Conservation (phyloP, 2,329 filamentous ascomycete genomes). For the Madurella fahalii region DNA sequence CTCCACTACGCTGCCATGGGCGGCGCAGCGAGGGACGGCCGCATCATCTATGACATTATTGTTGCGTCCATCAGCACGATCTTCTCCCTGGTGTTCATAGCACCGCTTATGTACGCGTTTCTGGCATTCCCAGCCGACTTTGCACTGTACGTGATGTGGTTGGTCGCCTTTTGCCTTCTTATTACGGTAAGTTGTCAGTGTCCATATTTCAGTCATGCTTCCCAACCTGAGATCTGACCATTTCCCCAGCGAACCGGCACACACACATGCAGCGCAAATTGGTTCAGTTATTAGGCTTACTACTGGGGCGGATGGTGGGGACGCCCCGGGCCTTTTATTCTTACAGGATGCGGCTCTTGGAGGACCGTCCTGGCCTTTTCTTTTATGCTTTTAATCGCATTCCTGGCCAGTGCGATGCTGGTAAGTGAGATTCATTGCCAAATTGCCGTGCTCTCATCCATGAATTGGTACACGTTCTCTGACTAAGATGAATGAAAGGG, state of each 20-base stretch:
- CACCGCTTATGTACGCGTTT: slow-evolving; percentile 19
- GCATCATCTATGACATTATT: slow-evolving; percentile 19
- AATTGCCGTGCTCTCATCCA: too few relatives aligned
- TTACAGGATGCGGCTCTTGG: slow-evolving; percentile 17
- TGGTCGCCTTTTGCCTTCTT: slow-evolving; percentile 20
- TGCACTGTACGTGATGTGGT: slow-evolving; percentile 21
- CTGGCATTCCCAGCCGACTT: slow-evolving; percentile 19
- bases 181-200: slow-evolving; percentile 12
- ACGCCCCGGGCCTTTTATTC: neutral
- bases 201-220: neutral
- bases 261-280: slow-evolving; percentile 13
- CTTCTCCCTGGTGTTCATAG: slow-evolving; percentile 18
- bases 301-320: slow-evolving; percentile 20
- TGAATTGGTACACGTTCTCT: too few relatives aligned
- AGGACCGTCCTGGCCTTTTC: slow-evolving; percentile 20
- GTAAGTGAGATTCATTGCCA: slow-evolving; percentile 2
- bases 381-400: slow-evolving; percentile 19
- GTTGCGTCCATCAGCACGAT: slow-evolving; percentile 18
- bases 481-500: too few relatives aligned
- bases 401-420: slow-evolving; percentile 16
- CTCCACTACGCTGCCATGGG: slow-evolving; percentile 9
- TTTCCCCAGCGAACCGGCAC: slow-evolving; percentile 18
- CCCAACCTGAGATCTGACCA: neutral
- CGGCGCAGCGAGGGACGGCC: slow-evolving; percentile 8
- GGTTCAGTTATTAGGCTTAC: slow-evolving; percentile 23